Evolutionary conservation across 768 basidiomycete genomes (phyloP), one percentile per base, ranked within the genome.

Genomic region (Russula dissimulans): DNA sequence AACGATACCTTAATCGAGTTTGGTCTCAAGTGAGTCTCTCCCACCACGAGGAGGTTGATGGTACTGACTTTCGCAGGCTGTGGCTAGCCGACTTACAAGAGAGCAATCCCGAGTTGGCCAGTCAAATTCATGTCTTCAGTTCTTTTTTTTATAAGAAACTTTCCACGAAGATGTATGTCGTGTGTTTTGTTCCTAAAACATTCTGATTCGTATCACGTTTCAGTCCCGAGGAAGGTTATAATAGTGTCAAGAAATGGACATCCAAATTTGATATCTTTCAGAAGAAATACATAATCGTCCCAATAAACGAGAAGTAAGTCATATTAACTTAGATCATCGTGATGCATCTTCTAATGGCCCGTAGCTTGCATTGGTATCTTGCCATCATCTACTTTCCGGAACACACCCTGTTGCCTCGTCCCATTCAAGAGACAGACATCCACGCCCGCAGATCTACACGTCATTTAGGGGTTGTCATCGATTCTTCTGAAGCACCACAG

Each of bases 61-160:
- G 45, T 18, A 15, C 7, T 47, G 62, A 56, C 45, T 8, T 38
- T 56, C 18, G 29, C 7, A 95, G 93, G 70, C 75, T 85, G 14
- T 91, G 89, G 86, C 76, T 86, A 10, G 78, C 75, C 52, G 77
- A 80, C 7, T 71, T 90, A 29, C 79, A 82, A 62, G 73, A 70
- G 41, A 73, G 68, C 39, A 69, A 86, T 62, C 85, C 86, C 2
- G 78, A 77, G 15, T 73, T 90, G 4, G 89, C 84, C 2, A 79
- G 84, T 3, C 80, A 89, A 65, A 78, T 95, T 1, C 87, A 97
- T 67, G 81, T 98, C 4, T 98, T 98, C 77, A 98, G 87, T 71
- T 95, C 95, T 0, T 99, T 97, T 74, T 98, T 99, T 73, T 98
- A 95, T 77, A 91, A 95, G 76, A 95, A 97, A 72, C 74, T 99